phyloP scores from a whole-genome alignment of 148 eudicot species.

The Rhododendron kiyosumense region DNA sequence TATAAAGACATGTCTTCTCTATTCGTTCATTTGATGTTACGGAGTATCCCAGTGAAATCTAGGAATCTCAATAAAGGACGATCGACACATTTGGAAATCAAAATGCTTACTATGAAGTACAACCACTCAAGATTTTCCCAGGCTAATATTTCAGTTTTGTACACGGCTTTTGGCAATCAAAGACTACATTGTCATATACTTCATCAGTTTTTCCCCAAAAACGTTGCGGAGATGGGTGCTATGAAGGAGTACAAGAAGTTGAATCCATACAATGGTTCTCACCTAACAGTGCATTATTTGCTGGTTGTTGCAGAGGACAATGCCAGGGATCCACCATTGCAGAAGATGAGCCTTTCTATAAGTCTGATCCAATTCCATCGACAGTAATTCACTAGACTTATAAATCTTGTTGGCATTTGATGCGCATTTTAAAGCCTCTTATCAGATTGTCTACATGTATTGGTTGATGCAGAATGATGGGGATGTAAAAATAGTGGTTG shows the following conservation, averaged over 20 bases:
- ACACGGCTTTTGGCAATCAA: not conserved
- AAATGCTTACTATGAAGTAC: not conserved
- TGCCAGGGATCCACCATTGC: slow-evolving; percentile 47
- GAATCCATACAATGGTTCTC: not conserved
- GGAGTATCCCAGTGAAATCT: too few species aligned
- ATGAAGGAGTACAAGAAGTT: not conserved
- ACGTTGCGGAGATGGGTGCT: not conserved
- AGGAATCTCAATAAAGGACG: not conserved
- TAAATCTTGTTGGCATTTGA: not conserved
- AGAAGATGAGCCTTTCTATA: slow-evolving; percentile 68
- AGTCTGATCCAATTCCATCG: slow-evolving; percentile 89
- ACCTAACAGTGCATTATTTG: not conserved
- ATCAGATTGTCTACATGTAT: slow-evolving; percentile 1
- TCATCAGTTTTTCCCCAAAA: too few species aligned
- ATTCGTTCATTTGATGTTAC: too few species aligned
- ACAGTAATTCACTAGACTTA: slow-evolving; percentile 35
- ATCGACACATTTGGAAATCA: not conserved
- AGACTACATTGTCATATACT: not conserved
- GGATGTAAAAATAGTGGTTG: slow-evolving; percentile 84
- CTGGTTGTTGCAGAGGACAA: slow-evolving; percentile 59
- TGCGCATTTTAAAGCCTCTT: not conserved
- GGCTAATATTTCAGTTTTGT: not conserved
- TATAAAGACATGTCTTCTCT: too few species aligned
- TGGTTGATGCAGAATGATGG: slow-evolving; percentile 58
- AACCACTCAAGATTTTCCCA: not conserved